Base-by-base conservation (phyloP, 1,284 basidiomycete genomes). In the Sanghuangporus weigelae region DNA sequence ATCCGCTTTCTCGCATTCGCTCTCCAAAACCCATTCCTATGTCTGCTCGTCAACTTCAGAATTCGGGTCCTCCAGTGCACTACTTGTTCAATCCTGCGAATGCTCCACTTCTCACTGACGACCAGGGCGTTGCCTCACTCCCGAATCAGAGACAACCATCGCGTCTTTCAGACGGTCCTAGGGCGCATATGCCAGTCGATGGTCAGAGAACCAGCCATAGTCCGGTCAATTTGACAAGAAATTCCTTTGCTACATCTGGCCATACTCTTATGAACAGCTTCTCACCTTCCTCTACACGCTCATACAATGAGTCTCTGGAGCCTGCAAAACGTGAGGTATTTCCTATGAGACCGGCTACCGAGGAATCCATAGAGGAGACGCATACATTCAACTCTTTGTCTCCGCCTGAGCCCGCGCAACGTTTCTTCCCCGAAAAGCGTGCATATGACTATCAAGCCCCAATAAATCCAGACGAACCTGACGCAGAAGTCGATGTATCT, bases 261-360 rank as follows among this genome's bases (percentile, higher is more conserved):
- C 55, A 36, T 14, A 26, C 49, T 23, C 57, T 53, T 26, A 51
- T 57, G 54, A 55, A 38, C 35, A 23, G 42, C 7, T 61, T 61
- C 8, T 60, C 63, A 35, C 55, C 63, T 16, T 51, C 57, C 42
- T 26, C 35, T 10, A 23, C 53, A 11, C 63, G 48, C 16, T 35
- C 36, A 5, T 61, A 40, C 36, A n/a, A 16, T 51, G 59, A 61
- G 23, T 2, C 50, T 48, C 59, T 64, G 39, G 63, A 61, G 16
- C 63, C 63, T 1, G 16, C 59, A n/a, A 57, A 31, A 36, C 42
- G 59, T 54, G 63, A 64, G n/a, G 35, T 64, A 10, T 64, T 61
- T 51, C 63, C 63, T 6, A 39, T 64, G 63, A 57, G 48, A 23
- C 14, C 16, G 6, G 23, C 8, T 5, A 7, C 4, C 8, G 38